Conservation (phyloP, 1,284 basidiomycete species). For the Ustilago tritici region DNA sequence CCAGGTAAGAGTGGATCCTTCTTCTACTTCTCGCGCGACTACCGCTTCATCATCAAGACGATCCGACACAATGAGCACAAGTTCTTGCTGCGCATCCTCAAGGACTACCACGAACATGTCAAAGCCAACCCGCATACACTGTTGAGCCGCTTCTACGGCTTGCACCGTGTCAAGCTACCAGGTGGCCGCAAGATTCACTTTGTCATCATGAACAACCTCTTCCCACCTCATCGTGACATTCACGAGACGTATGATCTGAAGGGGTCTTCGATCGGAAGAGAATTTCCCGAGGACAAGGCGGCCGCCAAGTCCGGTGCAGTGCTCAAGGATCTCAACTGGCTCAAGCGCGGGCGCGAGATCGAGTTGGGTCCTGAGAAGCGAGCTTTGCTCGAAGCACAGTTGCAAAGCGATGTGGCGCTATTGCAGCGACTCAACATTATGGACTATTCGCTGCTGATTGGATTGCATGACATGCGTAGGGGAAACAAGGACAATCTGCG, state of each 20-base stretch:
- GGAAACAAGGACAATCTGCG: conserved; percentile 92
- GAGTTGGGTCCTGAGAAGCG: conserved; percentile 94
- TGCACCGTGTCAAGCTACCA: conserved; percentile 96
- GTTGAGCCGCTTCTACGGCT: conserved; percentile 91
- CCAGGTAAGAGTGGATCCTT: conserved; percentile 98
- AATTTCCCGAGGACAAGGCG: conserved; percentile 88
- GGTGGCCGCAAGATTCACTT: conserved; percentile 96
- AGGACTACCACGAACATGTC: conserved; percentile 87
- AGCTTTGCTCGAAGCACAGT: conserved; percentile 87
- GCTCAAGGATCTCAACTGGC: conserved; percentile 97
- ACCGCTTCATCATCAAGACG: conserved; percentile 99
- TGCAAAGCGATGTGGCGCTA: conserved; percentile 86
- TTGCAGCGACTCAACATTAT: conserved; percentile 87
- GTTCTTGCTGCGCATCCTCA: conserved; percentile 86
- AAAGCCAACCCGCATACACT: conserved; percentile 93
- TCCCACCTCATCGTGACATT: conserved; percentile 95
- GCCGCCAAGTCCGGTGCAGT: conserved; percentile 84
- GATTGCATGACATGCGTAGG: conserved; percentile 89
- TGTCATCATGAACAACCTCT: conserved; percentile 99
- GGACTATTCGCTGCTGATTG: conserved; percentile 95
- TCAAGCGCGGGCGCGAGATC: conserved; percentile 80
- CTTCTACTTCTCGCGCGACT: conserved; percentile 99
- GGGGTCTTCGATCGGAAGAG: conserved; percentile 88
- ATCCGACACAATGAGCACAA: conserved; percentile 95
- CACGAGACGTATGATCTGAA: conserved; percentile 99